Evolutionary conservation across 371 early-diverging fungal species (phyloP).

Genomic region (Dichotomocladium elegans): DNA sequence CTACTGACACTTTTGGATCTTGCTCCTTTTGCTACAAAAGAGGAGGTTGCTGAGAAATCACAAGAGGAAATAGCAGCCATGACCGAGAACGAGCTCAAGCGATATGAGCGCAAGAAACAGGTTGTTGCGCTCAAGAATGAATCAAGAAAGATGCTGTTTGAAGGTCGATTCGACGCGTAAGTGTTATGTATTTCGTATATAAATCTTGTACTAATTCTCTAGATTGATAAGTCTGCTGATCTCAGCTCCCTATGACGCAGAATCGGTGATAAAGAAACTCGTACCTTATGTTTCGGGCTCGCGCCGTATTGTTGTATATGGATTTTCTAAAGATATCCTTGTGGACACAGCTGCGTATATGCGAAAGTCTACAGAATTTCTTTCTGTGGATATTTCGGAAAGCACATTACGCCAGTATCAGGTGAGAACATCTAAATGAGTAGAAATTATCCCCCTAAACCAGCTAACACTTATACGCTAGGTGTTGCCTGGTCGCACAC

Average conservation of each 20-base stretch:
- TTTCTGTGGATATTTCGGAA: constrained; percentile 83
- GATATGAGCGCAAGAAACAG: constrained; percentile 35
- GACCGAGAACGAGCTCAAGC: constrained; percentile 19
- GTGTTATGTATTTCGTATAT: background rate
- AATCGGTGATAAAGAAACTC: constrained; percentile 66
- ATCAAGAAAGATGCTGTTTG: constrained; percentile 33
- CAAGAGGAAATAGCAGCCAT: constrained; percentile 28
- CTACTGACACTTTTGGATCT: background rate
- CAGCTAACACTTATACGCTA: constrained; percentile 42
- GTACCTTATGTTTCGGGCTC: constrained; percentile 73
- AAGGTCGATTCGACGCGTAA: constrained; percentile 66
- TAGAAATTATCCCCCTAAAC: background rate
- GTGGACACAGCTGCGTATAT: constrained; percentile 67
- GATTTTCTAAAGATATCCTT: constrained; percentile 78
- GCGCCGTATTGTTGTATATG: constrained; percentile 82
- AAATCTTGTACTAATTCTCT: background rate
- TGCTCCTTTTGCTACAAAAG: constrained; percentile 40
- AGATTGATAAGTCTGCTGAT: constrained; percentile 61
- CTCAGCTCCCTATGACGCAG: constrained; percentile 71
- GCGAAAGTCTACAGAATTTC: constrained; percentile 62
- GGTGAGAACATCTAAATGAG: constrained; percentile 10
- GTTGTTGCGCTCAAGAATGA: constrained; percentile 18
- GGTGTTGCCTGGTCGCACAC: constrained; percentile 87
- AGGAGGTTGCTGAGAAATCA: constrained; percentile 26
- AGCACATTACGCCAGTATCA: constrained; percentile 89